Evolutionary conservation across 2,329 filamentous ascomycete species (phyloP).

Genomic region (Botrytis galanthina): DNA sequence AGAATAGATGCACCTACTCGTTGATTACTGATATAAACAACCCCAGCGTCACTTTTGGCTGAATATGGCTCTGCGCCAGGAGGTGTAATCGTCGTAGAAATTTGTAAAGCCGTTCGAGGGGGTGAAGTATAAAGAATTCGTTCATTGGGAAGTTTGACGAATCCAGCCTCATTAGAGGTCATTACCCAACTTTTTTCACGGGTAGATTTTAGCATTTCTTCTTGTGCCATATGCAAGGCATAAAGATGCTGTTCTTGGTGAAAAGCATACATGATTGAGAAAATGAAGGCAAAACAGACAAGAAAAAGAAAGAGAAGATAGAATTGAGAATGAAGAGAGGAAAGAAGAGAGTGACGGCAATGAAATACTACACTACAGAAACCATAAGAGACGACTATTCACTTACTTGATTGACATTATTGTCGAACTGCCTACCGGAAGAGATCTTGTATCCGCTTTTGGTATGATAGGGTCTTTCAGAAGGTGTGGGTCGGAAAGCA

Average conservation of each 20-base stretch:
- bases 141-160: slow-evolving; percentile 83
- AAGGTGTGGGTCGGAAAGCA: slow-evolving; percentile 19
- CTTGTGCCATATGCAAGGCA: slow-evolving; percentile 33
- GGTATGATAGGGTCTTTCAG: slow-evolving; percentile 19
- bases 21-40: slow-evolving; percentile 80
- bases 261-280: slow-evolving; percentile 35
- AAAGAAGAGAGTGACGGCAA: slow-evolving; percentile 4
- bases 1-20: slow-evolving; percentile 56
- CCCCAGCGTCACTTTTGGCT: slow-evolving; percentile 70
- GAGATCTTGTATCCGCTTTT: slow-evolving; percentile 15
- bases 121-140: slow-evolving; percentile 77
- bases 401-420: slow-evolving; percentile 24
- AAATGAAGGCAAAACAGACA: neutral
- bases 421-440: slow-evolving; percentile 19
- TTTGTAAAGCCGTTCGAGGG: slow-evolving; percentile 71
- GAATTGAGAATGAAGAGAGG: slow-evolving; percentile 2
- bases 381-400: slow-evolving; percentile 16
- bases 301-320: neutral
- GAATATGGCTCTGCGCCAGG: slow-evolving; percentile 62
- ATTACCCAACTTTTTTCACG: slow-evolving; percentile 75
- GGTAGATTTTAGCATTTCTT: slow-evolving; percentile 33
- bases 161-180: slow-evolving; percentile 68
- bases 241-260: slow-evolving; percentile 37
- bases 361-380: slow-evolving; percentile 18
- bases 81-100: slow-evolving; percentile 63